Conservation (phyloP, 371 early-diverging fungal species). For the Syncephalastrum monosporum region DNA sequence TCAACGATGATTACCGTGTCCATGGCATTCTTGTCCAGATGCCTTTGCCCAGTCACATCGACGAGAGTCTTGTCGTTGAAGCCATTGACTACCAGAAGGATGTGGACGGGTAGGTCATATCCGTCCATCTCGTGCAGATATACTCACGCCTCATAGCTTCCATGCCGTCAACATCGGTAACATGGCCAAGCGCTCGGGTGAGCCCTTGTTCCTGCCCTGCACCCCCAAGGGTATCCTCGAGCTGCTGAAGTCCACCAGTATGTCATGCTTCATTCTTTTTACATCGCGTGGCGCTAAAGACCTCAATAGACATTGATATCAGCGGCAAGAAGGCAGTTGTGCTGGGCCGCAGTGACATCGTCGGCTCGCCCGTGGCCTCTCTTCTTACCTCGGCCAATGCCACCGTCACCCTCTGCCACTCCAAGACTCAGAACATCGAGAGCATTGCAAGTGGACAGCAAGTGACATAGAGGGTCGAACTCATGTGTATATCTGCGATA, state of each 20-base stretch:
- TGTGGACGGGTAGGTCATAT: constrained; percentile 78
- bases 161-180: constrained; percentile 90
- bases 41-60: constrained; percentile 82
- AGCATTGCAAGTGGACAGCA: constrained; percentile 6
- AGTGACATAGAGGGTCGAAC: not conserved
- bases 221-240: constrained; percentile 89
- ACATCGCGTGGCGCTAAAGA: no score
- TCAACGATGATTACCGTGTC: constrained; percentile 79
- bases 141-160: constrained; percentile 50
- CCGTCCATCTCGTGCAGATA: not conserved
- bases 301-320: constrained; percentile 44
- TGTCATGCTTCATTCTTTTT: not conserved
- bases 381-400: constrained; percentile 78
- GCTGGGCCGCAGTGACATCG: constrained; percentile 92
- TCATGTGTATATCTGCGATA: constrained; percentile 10
- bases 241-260: constrained; percentile 62
- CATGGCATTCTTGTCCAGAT: constrained; percentile 93
- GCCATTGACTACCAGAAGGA: constrained; percentile 83
- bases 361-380: constrained; percentile 85
- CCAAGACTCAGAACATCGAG: constrained; percentile 67
- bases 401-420: constrained; percentile 93
- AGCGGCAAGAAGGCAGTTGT: constrained; percentile 87
- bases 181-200: constrained; percentile 72
- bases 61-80: constrained; percentile 75
- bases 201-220: constrained; percentile 85